Conservation (phyloP, 2,329 filamentous ascomycete species). For the Hymenoscyphus fraxineus region DNA sequence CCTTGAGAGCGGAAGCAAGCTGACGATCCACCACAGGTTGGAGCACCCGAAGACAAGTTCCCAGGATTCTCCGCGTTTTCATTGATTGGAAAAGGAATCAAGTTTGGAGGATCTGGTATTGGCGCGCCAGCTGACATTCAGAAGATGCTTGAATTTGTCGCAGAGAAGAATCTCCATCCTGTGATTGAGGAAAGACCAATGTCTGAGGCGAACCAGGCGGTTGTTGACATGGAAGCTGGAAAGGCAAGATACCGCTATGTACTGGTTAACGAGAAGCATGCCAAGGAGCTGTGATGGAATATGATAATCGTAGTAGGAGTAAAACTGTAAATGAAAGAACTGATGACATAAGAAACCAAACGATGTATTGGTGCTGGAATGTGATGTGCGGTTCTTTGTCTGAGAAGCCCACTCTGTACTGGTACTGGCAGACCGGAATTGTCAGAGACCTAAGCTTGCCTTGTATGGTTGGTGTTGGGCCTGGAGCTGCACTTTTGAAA, state of each 20-base stretch:
- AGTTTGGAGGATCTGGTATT: slow-evolving; percentile 41
- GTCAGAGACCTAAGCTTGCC: too few species aligned
- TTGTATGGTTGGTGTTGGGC: too few species aligned
- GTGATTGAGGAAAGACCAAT: slow-evolving; percentile 55
- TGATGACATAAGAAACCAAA: too few species aligned
- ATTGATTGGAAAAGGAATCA: slow-evolving; percentile 53
- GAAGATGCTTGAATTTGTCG: slow-evolving; percentile 59
- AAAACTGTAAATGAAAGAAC: background rate
- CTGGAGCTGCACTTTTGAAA: too few species aligned
- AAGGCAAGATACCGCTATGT: slow-evolving; percentile 51
- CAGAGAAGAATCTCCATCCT: slow-evolving; percentile 53
- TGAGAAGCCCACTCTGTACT: too few species aligned
- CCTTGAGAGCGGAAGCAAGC: background rate
- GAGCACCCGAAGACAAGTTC: slow-evolving; percentile 57
- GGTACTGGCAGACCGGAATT: too few species aligned
- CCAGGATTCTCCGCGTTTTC: slow-evolving; percentile 52
- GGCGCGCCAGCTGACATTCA: slow-evolving; percentile 49
- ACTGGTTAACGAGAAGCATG: slow-evolving; percentile 41
- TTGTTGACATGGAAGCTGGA: slow-evolving; percentile 55
- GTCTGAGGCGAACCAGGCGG: slow-evolving; percentile 53
- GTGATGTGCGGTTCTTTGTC: too few species aligned
- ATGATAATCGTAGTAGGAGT: background rate
- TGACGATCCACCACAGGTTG: slow-evolving; percentile 38
- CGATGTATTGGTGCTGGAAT: too few species aligned
- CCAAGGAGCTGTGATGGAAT: slow-evolving; percentile 8